Evolutionary conservation across 2,329 filamentous ascomycete species (phyloP), one percentile per base, ranked within the genome.

Genomic region (Aureobasidium lini): DNA sequence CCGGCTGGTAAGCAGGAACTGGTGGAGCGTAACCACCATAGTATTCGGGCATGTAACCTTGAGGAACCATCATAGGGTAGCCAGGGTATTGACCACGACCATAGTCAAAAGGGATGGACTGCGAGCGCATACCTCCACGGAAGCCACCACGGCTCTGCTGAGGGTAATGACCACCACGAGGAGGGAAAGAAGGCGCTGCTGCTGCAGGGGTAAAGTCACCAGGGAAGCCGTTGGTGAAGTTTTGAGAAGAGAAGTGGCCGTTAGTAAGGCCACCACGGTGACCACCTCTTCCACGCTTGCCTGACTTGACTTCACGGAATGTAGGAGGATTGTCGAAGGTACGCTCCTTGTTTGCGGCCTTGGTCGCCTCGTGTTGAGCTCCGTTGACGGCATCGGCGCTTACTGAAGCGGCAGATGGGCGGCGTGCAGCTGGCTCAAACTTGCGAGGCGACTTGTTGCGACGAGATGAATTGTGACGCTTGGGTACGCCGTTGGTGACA

Each of bases 61-160:
- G 60, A 3, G 52, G 47, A 7, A 44, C 28, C 39, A 59, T 60
- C 52, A 59, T 50, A 50, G 64, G 62, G 57, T 66, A 69, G 10
- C 69, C 69, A 59, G 52, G 52, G n/a, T 50, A 40, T 9, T 62
- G 66, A 58, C 67, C 71, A 61, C 72, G 76, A 59, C 72, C 72
- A 68, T 82, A 86, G 32, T 80, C 79, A 40, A 79, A 78, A 2
- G 84, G 81, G 65, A 86, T 79, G 1, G 84, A 86, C 63, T 86
- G 84, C 29, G 85, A 84, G 58, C 84, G 78, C 61, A 81, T 71
- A 49, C 76, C 76, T 58, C 71, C 72, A 53, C 83, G 77, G 64
- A 78, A 80, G 61, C 76, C 76, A 59, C 78, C 67, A 50, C 70
- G 66, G 39, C 66, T 64, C 44, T 60, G 72, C 69, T 40, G 73